Evolutionary conservation across 352 stramenopile genomes (phyloP).

Genomic region (Phytophthora cryptogea): DNA sequence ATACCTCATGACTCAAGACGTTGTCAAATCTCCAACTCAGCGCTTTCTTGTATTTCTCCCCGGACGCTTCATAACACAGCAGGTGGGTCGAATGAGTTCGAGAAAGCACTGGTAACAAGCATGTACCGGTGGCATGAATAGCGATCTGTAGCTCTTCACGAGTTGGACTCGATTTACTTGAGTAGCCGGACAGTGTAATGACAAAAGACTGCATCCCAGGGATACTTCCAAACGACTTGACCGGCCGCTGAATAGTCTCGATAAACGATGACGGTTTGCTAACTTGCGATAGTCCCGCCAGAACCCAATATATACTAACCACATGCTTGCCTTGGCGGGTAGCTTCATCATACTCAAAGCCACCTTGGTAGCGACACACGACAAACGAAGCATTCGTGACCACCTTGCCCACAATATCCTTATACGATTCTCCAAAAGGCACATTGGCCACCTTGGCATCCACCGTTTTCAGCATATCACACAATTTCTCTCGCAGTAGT

Average conservation of each 20-base stretch:
- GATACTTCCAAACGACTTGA: slow-evolving; percentile 72
- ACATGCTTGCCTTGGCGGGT: slow-evolving; percentile 69
- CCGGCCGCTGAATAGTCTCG: slow-evolving; percentile 59
- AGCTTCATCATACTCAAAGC: slow-evolving; percentile 83
- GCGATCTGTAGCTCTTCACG: slow-evolving; percentile 85
- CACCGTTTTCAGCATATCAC: slow-evolving; percentile 65
- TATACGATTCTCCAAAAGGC: slow-evolving; percentile 65
- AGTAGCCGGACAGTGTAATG: slow-evolving; percentile 86
- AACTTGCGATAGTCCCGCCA: slow-evolving; percentile 50
- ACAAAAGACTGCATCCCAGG: slow-evolving; percentile 80
- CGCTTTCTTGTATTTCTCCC: slow-evolving; percentile 88
- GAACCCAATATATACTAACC: slow-evolving; percentile 83
- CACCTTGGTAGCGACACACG: slow-evolving; percentile 79
- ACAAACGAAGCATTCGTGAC: slow-evolving; percentile 82
- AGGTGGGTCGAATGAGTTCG: slow-evolving; percentile 84
- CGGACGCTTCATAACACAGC: slow-evolving; percentile 73
- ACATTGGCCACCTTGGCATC: slow-evolving; percentile 85
- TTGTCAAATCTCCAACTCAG: slow-evolving; percentile 83
- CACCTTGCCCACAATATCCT: slow-evolving; percentile 79
- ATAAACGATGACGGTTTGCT: slow-evolving; percentile 43
- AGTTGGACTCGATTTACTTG: slow-evolving; percentile 68
- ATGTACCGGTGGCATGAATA: slow-evolving; percentile 83
- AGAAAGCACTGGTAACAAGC: slow-evolving; percentile 82
- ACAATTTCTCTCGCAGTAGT: slow-evolving; percentile 61
- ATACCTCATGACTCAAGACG: slow-evolving; percentile 81